phyloP scores from a whole-genome alignment of 768 basidiomycete species.

The Collybiopsis luxurians region DNA sequence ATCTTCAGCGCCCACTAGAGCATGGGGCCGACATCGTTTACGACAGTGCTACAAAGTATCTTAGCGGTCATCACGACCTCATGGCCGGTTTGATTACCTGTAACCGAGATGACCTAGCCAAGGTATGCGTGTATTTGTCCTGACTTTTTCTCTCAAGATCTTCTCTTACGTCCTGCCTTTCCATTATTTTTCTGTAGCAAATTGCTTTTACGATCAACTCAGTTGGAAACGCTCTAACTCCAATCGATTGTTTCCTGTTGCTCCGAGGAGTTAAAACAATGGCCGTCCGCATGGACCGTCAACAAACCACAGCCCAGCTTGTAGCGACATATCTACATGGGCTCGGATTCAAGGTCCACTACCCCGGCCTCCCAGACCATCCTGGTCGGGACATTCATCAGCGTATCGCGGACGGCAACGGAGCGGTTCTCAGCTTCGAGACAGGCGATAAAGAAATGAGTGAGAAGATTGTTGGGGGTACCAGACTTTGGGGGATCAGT shows the following conservation, averaged over 20 bases:
- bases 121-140: slow-evolving; percentile 41
- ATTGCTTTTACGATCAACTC: slow-evolving; percentile 91
- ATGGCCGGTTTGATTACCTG: slow-evolving; percentile 97
- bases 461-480: slow-evolving; percentile 89
- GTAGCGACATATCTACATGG: slow-evolving; percentile 84
- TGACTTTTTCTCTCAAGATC: neutral
- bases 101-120: slow-evolving; percentile 86
- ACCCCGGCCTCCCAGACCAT: slow-evolving; percentile 84
- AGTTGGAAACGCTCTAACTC: slow-evolving; percentile 90
- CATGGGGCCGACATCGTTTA: slow-evolving; percentile 97
- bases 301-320: slow-evolving; percentile 75
- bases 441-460: slow-evolving; percentile 90
- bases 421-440: slow-evolving; percentile 92
- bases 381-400: slow-evolving; percentile 87
- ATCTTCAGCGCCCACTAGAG: slow-evolving; percentile 91
- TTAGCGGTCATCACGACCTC: slow-evolving; percentile 97
- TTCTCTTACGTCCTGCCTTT: slow-evolving; percentile 7
- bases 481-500: slow-evolving; percentile 94
- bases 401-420: slow-evolving; percentile 86
- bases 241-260: slow-evolving; percentile 95
- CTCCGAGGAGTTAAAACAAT: slow-evolving; percentile 96
- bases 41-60: slow-evolving; percentile 96
- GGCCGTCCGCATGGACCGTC: slow-evolving; percentile 93
- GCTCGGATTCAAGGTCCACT: slow-evolving; percentile 89
- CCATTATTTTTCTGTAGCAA: slow-evolving; percentile 44